Percentiles rank a stretch among this genome's conserved stretches.
These are phyloP conservation scores for Rhynchosporium graminicola DNA, from an alignment of 2,329 filamentous ascomycete genomes.

Conservation along the genomic window DNA sequence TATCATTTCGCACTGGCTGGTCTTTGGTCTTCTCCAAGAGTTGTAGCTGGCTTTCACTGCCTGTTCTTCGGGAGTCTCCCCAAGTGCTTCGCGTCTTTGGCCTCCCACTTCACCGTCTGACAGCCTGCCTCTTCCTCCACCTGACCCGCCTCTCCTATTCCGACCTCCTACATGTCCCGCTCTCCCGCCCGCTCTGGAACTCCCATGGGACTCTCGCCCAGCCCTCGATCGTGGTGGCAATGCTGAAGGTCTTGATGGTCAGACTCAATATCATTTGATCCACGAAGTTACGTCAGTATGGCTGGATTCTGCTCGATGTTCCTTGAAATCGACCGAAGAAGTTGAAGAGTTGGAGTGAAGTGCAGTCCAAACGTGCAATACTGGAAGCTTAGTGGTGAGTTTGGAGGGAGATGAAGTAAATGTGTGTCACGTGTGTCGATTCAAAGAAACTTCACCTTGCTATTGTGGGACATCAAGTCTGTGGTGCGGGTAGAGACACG, in stretches of 20 bases:
- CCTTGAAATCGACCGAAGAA: background rate
- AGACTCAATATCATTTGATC: background rate
- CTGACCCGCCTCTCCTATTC: background rate
- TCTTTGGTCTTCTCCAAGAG: conserved; percentile 24
- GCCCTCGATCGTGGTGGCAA: background rate
- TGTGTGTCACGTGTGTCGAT: too few species aligned
- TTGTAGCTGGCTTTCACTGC: conserved; percentile 21
- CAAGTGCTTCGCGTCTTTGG: conserved; percentile 8
- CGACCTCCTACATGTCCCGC: conserved; percentile 6
- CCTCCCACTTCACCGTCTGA: conserved; percentile 6
- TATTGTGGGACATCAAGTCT: too few species aligned
- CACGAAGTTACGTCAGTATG: too few species aligned
- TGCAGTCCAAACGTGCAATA: too few species aligned
- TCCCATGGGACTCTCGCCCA: background rate
- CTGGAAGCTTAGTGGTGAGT: too few species aligned
- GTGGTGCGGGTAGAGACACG: too few species aligned
- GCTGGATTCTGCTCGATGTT: background rate
- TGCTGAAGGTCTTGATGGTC: background rate
- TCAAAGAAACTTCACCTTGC: too few species aligned
- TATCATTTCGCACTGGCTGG: conserved; percentile 20
- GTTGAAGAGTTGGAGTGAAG: too few species aligned
- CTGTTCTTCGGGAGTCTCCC: conserved; percentile 25
- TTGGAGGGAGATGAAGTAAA: too few species aligned
- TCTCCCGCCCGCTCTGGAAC: conserved; percentile 18
- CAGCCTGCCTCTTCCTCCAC: conserved; percentile 3